Percentiles rank a stretch among this genome's conserved stretches.
These are phyloP conservation scores for Arthrobotrys sinensis DNA, from an alignment of 2,329 filamentous ascomycete genomes.

Conservation along the genomic window DNA sequence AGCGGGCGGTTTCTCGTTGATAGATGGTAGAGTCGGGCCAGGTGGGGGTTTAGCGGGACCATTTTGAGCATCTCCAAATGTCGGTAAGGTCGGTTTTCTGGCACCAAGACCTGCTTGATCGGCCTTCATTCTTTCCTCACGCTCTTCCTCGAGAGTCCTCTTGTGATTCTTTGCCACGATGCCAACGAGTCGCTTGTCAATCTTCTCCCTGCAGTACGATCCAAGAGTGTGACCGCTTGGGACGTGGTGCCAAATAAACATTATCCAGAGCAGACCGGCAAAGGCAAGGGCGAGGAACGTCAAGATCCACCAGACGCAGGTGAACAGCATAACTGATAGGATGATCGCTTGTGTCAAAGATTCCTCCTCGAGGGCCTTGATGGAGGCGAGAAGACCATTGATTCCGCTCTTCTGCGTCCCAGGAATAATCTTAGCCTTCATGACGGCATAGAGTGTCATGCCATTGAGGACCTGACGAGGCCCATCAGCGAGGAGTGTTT, in stretches of 20 bases:
- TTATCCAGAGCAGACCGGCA: conserved; percentile 83
- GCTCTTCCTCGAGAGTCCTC: conserved; percentile 85
- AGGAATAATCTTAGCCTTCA: conserved; percentile 81
- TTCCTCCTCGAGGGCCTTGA: conserved; percentile 77
- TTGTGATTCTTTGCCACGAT: conserved; percentile 91
- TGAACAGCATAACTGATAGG: conserved; percentile 83
- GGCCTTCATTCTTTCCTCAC: conserved; percentile 57
- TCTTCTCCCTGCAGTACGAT: conserved; percentile 91
- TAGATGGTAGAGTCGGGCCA: conserved; percentile 41
- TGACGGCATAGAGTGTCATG: conserved; percentile 87
- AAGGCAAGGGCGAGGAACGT: conserved; percentile 81
- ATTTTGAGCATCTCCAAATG: conserved; percentile 21
- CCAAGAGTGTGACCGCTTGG: conserved; percentile 83
- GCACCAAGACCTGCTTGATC: conserved; percentile 45
- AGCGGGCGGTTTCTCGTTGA: conserved; percentile 43
- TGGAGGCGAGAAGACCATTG: conserved; percentile 59
- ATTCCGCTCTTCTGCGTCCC: conserved; percentile 70
- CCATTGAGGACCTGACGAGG: conserved; percentile 93
- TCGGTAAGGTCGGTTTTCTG: conserved; percentile 52
- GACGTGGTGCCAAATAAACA: conserved; percentile 94
- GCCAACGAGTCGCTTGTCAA: conserved; percentile 85
- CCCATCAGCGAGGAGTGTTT: conserved; percentile 89
- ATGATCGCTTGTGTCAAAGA: conserved; percentile 82
- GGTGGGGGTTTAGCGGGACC: conserved; percentile 20
- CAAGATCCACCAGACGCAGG: conserved; percentile 88